Percentiles rank a stretch among this genome's conserved stretches.
These are phyloP conservation scores for Cladosporium sp. DNA, from an alignment of 2,329 filamentous ascomycete species.

Conservation along the genomic window DNA sequence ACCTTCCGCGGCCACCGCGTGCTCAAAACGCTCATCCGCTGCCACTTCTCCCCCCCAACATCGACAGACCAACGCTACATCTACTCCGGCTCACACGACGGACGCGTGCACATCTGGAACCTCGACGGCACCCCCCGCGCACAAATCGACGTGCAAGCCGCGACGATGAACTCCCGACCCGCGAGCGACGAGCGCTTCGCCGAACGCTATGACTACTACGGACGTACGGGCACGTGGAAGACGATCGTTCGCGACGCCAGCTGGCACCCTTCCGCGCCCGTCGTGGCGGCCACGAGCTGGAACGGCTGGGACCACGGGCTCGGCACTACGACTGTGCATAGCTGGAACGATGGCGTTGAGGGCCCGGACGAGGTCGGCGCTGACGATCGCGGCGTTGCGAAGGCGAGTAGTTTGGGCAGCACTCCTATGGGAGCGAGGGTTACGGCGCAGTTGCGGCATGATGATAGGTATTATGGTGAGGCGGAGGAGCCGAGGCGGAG, in stretches of 20 bases:
- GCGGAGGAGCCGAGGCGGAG: constrained; percentile 14
- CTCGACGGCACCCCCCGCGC: constrained; percentile 80
- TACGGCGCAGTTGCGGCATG: constrained; percentile 54
- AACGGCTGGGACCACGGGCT: constrained; percentile 70
- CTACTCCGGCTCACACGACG: constrained; percentile 86
- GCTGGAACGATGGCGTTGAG: constrained; percentile 64
- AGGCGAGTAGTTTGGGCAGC: constrained; percentile 26
- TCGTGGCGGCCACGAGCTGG: constrained; percentile 82
- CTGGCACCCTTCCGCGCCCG: constrained; percentile 82
- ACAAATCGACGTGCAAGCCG: constrained; percentile 67
- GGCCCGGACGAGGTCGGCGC: constrained; percentile 56
- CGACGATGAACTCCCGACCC: constrained; percentile 61
- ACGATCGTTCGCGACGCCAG: constrained; percentile 83
- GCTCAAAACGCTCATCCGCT: constrained; percentile 84
- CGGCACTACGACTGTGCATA: constrained; percentile 74
- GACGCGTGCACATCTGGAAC: constrained; percentile 88
- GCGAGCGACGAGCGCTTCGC: constrained; percentile 49
- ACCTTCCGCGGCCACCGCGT: constrained; percentile 91
- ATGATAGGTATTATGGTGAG: constrained; percentile 40
- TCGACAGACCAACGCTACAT: constrained; percentile 90
- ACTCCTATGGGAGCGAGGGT: constrained; percentile 54
- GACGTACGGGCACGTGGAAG: constrained; percentile 60
- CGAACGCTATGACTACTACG: constrained; percentile 54
- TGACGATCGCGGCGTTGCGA: constrained; percentile 25
- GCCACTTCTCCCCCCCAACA: constrained; percentile 85